These are phyloP conservation scores for Scedosporium boydii DNA, from an alignment of 2,329 filamentous ascomycete species.

Conservation along the genomic window DNA sequence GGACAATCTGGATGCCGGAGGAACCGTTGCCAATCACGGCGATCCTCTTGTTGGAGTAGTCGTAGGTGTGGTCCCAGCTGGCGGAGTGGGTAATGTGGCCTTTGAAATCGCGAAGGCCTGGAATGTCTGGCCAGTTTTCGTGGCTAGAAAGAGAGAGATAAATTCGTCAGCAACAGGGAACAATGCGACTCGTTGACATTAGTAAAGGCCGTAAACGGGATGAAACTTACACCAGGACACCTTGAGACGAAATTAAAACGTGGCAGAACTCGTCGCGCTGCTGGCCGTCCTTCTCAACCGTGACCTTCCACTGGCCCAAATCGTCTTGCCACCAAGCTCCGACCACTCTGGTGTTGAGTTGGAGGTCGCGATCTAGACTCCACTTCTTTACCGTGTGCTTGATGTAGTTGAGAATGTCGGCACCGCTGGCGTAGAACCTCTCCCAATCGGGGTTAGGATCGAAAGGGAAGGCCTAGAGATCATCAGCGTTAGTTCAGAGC, in stretches of 20 bases:
- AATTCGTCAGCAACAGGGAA: too few species aligned
- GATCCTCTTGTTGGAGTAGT: slow-evolving; percentile 38
- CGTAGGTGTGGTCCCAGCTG: slow-evolving; percentile 45
- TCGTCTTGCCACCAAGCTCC: slow-evolving; percentile 17
- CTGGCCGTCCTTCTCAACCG: slow-evolving; percentile 25
- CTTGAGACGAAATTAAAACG: slow-evolving; percentile 53
- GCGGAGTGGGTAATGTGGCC: slow-evolving; percentile 51
- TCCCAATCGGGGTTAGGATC: slow-evolving; percentile 60
- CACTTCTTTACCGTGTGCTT: slow-evolving; percentile 29
- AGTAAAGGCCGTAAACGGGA: too few species aligned
- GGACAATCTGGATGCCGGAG: slow-evolving; percentile 47
- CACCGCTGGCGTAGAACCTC: slow-evolving; percentile 56
- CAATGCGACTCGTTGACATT: background rate
- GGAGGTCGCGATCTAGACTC: slow-evolving; percentile 25
- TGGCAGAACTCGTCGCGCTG: slow-evolving; percentile 35
- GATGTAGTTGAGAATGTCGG: slow-evolving; percentile 59
- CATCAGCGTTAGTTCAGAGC: background rate
- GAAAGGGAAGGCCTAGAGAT: slow-evolving; percentile 48
- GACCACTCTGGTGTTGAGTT: slow-evolving; percentile 22
- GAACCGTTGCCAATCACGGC: slow-evolving; percentile 55
- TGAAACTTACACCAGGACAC: slow-evolving; percentile 35
- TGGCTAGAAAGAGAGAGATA: slow-evolving; percentile 29
- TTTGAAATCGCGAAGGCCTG: slow-evolving; percentile 44
- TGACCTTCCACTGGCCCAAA: slow-evolving; percentile 26
- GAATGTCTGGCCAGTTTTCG: slow-evolving; percentile 52